Conservation (phyloP, 208 protist genomes). For the Acanthamoeba royreba region DNA sequence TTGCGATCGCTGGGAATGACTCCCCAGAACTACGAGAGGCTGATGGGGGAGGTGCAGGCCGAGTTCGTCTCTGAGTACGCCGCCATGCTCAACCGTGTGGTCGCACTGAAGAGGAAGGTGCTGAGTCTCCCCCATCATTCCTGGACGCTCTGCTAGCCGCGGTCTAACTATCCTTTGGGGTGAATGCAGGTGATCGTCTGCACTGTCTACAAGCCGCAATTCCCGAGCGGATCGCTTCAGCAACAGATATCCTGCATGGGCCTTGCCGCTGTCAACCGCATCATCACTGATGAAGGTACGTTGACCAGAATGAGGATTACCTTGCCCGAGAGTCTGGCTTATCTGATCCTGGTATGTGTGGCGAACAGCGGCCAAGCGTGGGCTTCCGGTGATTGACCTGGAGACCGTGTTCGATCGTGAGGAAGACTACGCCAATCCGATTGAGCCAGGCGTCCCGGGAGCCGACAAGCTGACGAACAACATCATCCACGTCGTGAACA, state of each 20-base stretch:
- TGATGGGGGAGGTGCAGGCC: not conserved
- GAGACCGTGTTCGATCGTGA: not conserved
- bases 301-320: not conserved
- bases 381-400: constrained; percentile 7
- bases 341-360: not conserved
- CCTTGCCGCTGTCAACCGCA: not conserved
- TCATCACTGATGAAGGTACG: not conserved
- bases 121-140: no score
- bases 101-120: not conserved
- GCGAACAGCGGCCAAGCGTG: not conserved
- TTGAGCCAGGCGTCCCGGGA: not conserved
- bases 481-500: not conserved
- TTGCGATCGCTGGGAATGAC: not conserved
- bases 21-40: not conserved
- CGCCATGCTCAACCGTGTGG: not conserved
- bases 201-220: not conserved
- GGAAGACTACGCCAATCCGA: constrained; percentile 19
- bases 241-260: not conserved
- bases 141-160: no score
- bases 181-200: not conserved
- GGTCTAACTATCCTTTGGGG: no score
- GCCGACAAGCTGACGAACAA: constrained; percentile 24
- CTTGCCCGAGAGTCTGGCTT: not conserved
- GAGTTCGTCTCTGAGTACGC: not conserved
- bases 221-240: not conserved